phyloP scores from a whole-genome alignment of 164 flowering plant genomes.

The Aristolochia fimbriata region DNA sequence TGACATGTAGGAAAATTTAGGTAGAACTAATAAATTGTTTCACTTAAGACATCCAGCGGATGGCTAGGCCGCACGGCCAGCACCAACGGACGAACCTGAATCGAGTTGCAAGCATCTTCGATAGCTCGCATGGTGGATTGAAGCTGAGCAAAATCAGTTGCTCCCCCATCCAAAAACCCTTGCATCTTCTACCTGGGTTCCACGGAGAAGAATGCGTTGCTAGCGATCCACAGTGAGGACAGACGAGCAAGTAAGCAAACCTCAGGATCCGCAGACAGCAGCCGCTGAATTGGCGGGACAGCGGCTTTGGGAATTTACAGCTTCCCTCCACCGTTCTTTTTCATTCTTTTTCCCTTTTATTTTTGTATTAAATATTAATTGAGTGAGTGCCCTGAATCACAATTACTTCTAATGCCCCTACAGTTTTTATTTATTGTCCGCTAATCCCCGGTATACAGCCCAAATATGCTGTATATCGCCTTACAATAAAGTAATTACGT shows the following conservation, averaged over 20 bases:
- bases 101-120: slow-evolving; percentile 77
- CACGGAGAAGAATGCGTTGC: no score
- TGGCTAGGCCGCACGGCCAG: neutral
- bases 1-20: neutral
- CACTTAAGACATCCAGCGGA: neutral
- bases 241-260: no score
- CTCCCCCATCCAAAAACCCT: slow-evolving; percentile 16
- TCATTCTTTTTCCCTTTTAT: neutral
- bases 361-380: no score
- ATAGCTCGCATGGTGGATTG: slow-evolving; percentile 74
- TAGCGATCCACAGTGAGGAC: no score
- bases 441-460: no score
- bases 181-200: slow-evolving; percentile 26
- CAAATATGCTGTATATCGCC: no score
- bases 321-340: neutral
- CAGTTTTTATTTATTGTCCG: no score
- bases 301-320: neutral
- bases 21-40: neutral
- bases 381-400: no score
- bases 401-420: no score
- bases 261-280: no score
- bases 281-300: neutral
- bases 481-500: no score
- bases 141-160: slow-evolving; percentile 48
- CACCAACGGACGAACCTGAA: slow-evolving; percentile 43